A percentile compares a stretch with the other conserved stretches of the same genome.
These are phyloP conservation scores for Lanzia echinophila DNA, from an alignment of 2,329 filamentous ascomycete species.

Conservation along the genomic window DNA sequence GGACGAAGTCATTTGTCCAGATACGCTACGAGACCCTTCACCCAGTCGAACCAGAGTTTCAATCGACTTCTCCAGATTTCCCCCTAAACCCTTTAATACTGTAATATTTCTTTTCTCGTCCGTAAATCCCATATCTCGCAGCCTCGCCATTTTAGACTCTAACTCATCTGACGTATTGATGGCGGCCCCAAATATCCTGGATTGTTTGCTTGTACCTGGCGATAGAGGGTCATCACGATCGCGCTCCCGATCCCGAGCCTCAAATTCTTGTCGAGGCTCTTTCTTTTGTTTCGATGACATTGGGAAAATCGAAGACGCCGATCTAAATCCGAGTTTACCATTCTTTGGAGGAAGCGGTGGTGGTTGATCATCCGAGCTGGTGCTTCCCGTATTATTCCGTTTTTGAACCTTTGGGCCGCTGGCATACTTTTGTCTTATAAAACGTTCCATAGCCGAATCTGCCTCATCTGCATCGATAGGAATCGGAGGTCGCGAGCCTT, in stretches of 20 bases:
- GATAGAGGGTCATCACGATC: slow-evolving; percentile 20
- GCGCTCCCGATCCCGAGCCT: no score
- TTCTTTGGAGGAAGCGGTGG: slow-evolving; percentile 56
- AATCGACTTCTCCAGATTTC: slow-evolving; percentile 78
- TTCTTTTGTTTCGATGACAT: slow-evolving; percentile 43
- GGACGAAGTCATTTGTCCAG: slow-evolving; percentile 32
- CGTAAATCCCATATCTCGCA: slow-evolving; percentile 87
- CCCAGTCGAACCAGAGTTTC: slow-evolving; percentile 80
- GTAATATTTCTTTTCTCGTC: slow-evolving; percentile 76
- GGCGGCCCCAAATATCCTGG: slow-evolving; percentile 62
- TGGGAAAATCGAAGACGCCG: slow-evolving; percentile 48
- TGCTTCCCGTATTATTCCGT: slow-evolving; percentile 36
- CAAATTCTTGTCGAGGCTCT: slow-evolving; percentile 19
- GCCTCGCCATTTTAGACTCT: slow-evolving; percentile 67
- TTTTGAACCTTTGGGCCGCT: slow-evolving; percentile 44
- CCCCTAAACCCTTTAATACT: slow-evolving; percentile 74
- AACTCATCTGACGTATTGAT: slow-evolving; percentile 52
- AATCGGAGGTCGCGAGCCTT: slow-evolving; percentile 73
- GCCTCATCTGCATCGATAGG: slow-evolving; percentile 88
- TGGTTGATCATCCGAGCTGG: slow-evolving; percentile 45
- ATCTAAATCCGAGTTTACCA: slow-evolving; percentile 59
- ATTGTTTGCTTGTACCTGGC: slow-evolving; percentile 45
- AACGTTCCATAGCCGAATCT: slow-evolving; percentile 90
- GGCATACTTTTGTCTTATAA: slow-evolving; percentile 91
- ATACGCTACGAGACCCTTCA: slow-evolving; percentile 49